These are phyloP conservation scores for Pseudoscleropodium purum DNA, from an alignment of 225 moss, liverwort and hornwort genomes.

Conservation along the genomic window DNA sequence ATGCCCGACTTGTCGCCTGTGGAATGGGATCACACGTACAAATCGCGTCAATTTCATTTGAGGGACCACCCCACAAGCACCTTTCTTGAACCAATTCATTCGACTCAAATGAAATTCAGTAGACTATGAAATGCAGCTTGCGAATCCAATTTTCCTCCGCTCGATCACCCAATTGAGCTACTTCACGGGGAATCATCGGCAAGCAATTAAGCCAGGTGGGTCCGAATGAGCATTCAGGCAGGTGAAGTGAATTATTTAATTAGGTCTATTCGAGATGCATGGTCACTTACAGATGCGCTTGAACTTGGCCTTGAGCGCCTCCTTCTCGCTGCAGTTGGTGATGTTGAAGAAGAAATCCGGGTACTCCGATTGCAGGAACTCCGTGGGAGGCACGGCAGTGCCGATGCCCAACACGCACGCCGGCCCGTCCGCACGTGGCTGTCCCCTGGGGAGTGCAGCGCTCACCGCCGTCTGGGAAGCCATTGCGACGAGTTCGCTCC, in stretches of 20 bases:
- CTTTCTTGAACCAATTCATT: too few relatives aligned
- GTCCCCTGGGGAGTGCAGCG: neutral
- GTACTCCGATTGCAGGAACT: too few relatives aligned
- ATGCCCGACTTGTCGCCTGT: neutral
- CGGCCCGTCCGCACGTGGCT: too few relatives aligned
- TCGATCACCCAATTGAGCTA: neutral
- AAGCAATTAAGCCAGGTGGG: neutral
- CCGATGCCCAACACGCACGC: too few relatives aligned
- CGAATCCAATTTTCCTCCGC: too few relatives aligned
- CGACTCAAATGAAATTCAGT: too few relatives aligned
- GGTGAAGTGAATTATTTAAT: too few relatives aligned
- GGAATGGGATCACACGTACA: neutral
- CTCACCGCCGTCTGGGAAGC: neutral
- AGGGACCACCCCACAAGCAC: too few relatives aligned
- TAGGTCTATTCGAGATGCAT: too few relatives aligned
- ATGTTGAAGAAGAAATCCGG: too few relatives aligned
- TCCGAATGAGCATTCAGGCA: neutral
- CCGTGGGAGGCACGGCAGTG: too few relatives aligned
- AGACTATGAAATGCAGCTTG: neutral
- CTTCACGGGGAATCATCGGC: neutral
- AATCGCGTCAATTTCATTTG: neutral
- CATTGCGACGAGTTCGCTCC: neutral
- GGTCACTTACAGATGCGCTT: neutral
- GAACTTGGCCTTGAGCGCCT: neutral
- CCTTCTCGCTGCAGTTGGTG: neutral